These are phyloP conservation scores for Pichia sp. DNA, from an alignment of 1,139 yeast species.

Conservation along the genomic window DNA sequence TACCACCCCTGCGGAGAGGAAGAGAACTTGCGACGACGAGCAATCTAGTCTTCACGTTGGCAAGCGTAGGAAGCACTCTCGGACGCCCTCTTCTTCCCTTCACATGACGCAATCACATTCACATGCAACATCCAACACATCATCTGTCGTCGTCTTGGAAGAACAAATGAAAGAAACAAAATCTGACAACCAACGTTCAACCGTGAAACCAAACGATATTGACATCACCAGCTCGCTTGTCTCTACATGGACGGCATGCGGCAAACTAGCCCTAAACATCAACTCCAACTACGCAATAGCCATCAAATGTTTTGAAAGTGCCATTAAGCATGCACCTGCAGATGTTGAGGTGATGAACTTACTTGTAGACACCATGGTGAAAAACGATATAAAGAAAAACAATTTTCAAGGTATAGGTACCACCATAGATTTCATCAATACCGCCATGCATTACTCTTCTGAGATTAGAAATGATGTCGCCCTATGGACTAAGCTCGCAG, in stretches of 20 bases:
- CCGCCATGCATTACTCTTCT: conserved; percentile 33
- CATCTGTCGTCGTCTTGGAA: too few species aligned
- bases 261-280: conserved; percentile 41
- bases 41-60: too few species aligned
- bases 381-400: conserved; percentile 25
- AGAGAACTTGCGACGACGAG: too few species aligned
- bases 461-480: conserved; percentile 30
- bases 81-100: too few species aligned
- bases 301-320: conserved; percentile 40
- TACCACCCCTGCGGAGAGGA: too few species aligned
- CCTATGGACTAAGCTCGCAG: conserved; percentile 42
- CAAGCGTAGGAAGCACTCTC: too few species aligned
- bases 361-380: conserved; percentile 22
- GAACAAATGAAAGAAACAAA: too few species aligned
- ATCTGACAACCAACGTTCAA: too few species aligned
- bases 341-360: conserved; percentile 38
- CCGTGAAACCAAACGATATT: too few species aligned
- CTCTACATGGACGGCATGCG: conserved; percentile 42
- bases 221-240: not conserved
- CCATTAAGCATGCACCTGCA: conserved; percentile 38
- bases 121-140: too few species aligned
- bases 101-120: too few species aligned
- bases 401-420: conserved; percentile 34
- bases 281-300: conserved; percentile 35
- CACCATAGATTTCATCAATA: conserved; percentile 37